Evolutionary conservation across 345 rosid genomes (phyloP).

Genomic region (Psidium friedrichsthalianum): DNA sequence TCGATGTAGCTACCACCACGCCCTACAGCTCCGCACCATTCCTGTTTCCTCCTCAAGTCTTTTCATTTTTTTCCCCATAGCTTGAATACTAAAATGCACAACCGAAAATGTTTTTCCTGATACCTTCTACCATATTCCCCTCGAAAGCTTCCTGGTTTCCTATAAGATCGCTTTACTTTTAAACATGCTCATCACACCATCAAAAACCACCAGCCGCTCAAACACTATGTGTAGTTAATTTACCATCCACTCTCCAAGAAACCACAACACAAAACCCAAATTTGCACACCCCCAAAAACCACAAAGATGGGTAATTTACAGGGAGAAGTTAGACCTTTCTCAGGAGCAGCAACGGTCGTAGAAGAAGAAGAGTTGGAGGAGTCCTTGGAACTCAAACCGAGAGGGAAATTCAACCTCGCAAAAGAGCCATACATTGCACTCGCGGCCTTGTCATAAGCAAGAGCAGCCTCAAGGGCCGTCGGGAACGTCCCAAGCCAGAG

Average conservation of each 20-base stretch:
- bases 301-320: neutral
- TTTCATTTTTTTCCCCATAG: neutral
- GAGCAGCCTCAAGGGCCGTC: conserved; percentile 13
- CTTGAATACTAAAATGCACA: neutral
- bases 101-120: neutral
- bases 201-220: neutral
- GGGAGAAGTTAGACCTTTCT: neutral
- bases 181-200: neutral
- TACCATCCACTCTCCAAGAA: neutral
- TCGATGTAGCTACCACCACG: neutral
- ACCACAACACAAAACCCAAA: neutral
- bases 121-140: neutral
- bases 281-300: neutral
- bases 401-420: conserved; percentile 12
- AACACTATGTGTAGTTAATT: neutral
- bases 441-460: conserved; percentile 16
- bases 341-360: neutral
- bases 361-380: conserved; percentile 11
- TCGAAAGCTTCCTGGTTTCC: neutral
- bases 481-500: conserved; percentile 18
- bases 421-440: conserved; percentile 13
- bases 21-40: neutral
- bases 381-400: neutral
- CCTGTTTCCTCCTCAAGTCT: neutral
- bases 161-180: neutral